phyloP scores from a whole-genome alignment of 139 green algal species.

The Coelastrella sp. region DNA sequence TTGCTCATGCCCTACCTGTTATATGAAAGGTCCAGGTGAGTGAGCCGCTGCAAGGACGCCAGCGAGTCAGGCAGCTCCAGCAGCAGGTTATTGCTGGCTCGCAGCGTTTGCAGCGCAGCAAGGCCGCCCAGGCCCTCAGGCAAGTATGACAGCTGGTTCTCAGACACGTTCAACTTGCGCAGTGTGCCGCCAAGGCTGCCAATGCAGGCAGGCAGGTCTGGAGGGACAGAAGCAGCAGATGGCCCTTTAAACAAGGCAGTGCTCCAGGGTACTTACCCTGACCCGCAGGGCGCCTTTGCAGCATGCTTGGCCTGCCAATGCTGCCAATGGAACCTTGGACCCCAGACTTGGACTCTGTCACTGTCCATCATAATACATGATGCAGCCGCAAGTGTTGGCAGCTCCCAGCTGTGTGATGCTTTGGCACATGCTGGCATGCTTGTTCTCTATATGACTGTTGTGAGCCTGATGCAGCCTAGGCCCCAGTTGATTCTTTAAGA shows the following conservation, averaged over 20 bases:
- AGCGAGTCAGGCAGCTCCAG: conserved; percentile 36
- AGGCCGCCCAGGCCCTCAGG: conserved; percentile 34
- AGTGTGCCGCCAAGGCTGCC: conserved; percentile 28
- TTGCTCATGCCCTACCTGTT: conserved; percentile 1
- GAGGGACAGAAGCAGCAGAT: background rate
- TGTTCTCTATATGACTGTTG: no score
- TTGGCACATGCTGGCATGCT: no score
- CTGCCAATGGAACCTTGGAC: no score
- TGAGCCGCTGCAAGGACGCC: background rate
- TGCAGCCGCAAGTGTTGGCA: no score
- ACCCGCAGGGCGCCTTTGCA: no score
- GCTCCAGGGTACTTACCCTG: background rate
- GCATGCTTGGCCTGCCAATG: no score
- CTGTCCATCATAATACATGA: no score
- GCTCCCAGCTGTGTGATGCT: no score
- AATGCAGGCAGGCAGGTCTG: conserved; percentile 33
- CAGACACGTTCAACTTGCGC: conserved; percentile 42
- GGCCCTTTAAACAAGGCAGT: background rate
- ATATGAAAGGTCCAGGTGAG: background rate
- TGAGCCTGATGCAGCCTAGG: no score
- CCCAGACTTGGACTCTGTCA: no score
- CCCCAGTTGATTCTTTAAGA: no score
- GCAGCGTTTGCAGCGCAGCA: background rate
- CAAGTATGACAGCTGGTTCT: conserved; percentile 19
- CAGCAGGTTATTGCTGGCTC: conserved; percentile 27